Evolutionary conservation across 441 rosid genomes (phyloP).

Genomic region (Brassica balearica): DNA sequence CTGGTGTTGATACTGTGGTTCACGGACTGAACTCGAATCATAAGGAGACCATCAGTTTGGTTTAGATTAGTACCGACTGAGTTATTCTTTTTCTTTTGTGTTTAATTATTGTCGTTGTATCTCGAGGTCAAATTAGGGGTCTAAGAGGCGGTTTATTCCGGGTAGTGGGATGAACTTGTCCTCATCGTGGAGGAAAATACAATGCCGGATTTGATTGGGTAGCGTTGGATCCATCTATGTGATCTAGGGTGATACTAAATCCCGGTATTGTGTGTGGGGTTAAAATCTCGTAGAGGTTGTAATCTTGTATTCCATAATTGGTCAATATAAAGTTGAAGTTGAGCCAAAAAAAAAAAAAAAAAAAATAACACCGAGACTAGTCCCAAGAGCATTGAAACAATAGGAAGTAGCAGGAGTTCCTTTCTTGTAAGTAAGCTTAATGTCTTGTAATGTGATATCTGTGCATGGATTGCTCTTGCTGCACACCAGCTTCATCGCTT

Average conservation of each 20-base stretch:
- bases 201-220: too few species aligned
- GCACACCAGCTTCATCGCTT: conserved; percentile 57
- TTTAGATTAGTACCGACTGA: too few species aligned
- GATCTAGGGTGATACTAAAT: background rate
- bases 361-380: background rate
- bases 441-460: conserved; percentile 51
- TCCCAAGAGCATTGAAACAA: conserved; percentile 53
- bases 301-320: background rate
- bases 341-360: too few species aligned
- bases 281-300: background rate
- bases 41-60: too few species aligned
- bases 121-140: too few species aligned
- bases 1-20: too few species aligned
- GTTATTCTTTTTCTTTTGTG: too few species aligned
- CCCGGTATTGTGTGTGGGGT: background rate
- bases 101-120: too few species aligned
- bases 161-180: too few species aligned
- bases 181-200: too few species aligned
- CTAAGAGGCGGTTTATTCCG: too few species aligned
- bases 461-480: conserved; percentile 54
- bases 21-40: too few species aligned
- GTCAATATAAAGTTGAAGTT: background rate
- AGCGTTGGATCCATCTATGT: background rate
- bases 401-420: conserved; percentile 44
- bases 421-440: conserved; percentile 52